Percentiles rank a stretch among this genome's conserved stretches.
These are phyloP conservation scores for Solanum medicagineum DNA, from an alignment of 257 asterid genomes.

Conservation along the genomic window DNA sequence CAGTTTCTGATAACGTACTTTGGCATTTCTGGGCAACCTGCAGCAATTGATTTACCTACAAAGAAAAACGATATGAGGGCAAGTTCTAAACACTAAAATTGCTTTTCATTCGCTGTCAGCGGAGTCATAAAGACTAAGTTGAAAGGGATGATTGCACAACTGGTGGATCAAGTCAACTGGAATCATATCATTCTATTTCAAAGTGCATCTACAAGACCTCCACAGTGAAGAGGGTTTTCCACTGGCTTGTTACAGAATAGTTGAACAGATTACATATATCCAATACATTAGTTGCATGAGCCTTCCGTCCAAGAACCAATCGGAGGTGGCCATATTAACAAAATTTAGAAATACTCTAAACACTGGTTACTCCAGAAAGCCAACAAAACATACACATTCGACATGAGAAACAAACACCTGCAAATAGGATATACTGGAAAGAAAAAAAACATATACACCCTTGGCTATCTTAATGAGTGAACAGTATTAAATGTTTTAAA, in stretches of 20 bases:
- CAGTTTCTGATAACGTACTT: conserved; percentile 76
- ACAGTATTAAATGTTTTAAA: neutral
- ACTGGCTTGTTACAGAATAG: neutral
- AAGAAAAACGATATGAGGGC: neutral
- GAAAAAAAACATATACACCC: neutral
- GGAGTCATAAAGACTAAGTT: neutral
- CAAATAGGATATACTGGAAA: neutral
- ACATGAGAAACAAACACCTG: neutral
- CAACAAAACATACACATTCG: neutral
- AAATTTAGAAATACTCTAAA: neutral
- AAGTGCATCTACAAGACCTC: neutral
- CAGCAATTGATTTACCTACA: conserved; percentile 83
- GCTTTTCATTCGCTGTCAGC: neutral
- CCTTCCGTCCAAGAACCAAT: neutral
- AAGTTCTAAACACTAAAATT: neutral
- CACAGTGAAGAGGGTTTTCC: neutral
- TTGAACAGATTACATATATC: neutral
- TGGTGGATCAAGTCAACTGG: neutral
- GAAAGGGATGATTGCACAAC: neutral
- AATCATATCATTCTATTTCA: neutral
- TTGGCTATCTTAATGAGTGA: neutral
- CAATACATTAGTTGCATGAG: neutral
- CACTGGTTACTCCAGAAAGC: neutral
- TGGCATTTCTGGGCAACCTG: conserved; percentile 98
- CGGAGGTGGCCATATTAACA: neutral